Percentiles rank a stretch among this genome's conserved stretches.
Evolutionary conservation across 1,139 yeast species (phyloP).

Genomic region (Magnusiomyces fungicola): DNA sequence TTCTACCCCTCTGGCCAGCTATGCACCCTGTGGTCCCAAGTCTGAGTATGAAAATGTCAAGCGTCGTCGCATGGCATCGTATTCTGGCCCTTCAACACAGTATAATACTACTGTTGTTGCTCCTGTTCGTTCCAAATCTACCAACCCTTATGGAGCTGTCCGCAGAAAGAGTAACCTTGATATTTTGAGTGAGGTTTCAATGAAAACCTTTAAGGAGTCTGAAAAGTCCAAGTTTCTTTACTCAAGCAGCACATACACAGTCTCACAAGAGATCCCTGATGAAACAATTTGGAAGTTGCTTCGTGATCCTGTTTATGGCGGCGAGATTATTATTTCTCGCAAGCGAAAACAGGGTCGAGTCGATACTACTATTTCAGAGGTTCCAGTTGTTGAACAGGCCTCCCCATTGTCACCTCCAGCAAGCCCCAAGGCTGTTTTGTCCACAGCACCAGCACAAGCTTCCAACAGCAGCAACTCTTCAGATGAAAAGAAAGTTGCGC

Average conservation of each 20-base stretch:
- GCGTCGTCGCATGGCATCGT: not conserved
- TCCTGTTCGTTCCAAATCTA: too few relatives aligned
- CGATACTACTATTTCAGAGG: conserved; percentile 4
- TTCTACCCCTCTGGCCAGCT: not conserved
- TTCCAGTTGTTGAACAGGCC: not conserved
- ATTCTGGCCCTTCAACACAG: not conserved
- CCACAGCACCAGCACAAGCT: not conserved
- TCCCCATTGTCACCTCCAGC: not conserved
- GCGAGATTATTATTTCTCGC: conserved; percentile 9
- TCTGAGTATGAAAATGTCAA: not conserved
- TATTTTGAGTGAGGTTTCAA: not conserved
- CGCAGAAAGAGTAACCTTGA: not conserved
- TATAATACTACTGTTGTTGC: too few relatives aligned
- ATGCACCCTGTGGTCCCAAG: not conserved
- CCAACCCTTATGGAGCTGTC: not conserved
- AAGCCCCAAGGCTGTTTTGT: not conserved
- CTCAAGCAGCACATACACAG: conserved; percentile 8
- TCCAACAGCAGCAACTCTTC: not conserved
- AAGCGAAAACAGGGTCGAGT: conserved; percentile 10
- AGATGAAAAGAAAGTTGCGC: conserved; percentile 6
- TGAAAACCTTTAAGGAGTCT: not conserved
- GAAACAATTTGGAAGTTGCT: not conserved
- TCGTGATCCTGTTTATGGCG: conserved; percentile 7
- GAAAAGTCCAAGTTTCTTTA: conserved; percentile 2
- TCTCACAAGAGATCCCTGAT: conserved; percentile 5